Conservation (phyloP, 768 basidiomycete genomes). For the Cystobasidiopsis lactophilus region DNA sequence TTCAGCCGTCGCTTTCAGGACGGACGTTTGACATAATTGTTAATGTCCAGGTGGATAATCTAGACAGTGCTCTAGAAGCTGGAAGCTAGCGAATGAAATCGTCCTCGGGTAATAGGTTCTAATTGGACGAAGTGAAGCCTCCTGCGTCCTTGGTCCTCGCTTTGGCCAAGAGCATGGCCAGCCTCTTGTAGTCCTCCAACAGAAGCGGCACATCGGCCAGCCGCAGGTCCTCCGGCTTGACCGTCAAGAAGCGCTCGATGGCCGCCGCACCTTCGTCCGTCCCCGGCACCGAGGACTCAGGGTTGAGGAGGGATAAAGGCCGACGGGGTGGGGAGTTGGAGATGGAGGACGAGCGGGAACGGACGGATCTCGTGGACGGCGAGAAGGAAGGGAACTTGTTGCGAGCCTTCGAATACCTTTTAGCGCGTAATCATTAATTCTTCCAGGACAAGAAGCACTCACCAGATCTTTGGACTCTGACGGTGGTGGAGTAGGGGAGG, state of each 20-base stretch:
- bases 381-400: neutral
- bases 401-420: neutral
- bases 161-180: slow-evolving; percentile 8
- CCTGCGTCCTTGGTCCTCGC: no score
- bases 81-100: no score
- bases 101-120: no score
- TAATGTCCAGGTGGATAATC: no score
- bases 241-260: slow-evolving; percentile 46
- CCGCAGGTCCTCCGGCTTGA: slow-evolving; percentile 49
- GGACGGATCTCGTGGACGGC: neutral
- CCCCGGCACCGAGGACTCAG: slow-evolving; percentile 28
- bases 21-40: no score
- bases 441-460: no score
- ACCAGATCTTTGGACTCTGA: no score
- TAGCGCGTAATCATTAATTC: neutral
- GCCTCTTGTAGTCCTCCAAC: slow-evolving; percentile 38
- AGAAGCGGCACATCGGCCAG: slow-evolving; percentile 62
- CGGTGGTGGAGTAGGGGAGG: no score
- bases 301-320: neutral
- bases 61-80: no score
- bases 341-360: neutral
- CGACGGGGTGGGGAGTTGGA: slow-evolving; percentile 1
- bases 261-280: slow-evolving; percentile 29
- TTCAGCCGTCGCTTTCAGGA: no score
- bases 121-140: no score